A percentile compares a stretch with the other conserved stretches of the same genome.
Conservation (phyloP, 2,329 filamentous ascomycete genomes). For the Corinectria fuckeliana region DNA sequence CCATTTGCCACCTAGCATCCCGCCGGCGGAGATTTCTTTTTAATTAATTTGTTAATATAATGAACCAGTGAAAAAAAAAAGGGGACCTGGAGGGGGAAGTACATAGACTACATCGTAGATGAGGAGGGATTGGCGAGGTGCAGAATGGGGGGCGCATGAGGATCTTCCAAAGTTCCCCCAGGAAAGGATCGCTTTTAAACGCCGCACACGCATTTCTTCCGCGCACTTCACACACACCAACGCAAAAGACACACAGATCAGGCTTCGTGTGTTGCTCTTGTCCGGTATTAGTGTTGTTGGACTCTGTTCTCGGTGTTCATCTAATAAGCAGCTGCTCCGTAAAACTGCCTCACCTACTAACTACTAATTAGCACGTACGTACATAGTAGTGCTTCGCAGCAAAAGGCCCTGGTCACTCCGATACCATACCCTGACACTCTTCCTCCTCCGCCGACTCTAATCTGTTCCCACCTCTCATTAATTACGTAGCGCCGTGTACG, state of each 20-base stretch:
- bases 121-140: not conserved
- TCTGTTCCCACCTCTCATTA: not conserved
- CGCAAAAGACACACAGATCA: no score
- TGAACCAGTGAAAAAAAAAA: not conserved
- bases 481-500: not conserved
- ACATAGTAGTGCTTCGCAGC: no score
- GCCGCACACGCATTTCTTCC: not conserved
- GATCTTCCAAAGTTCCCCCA: not conserved
- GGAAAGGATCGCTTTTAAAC: not conserved
- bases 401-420: not conserved
- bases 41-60: not conserved
- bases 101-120: not conserved
- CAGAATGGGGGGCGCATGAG: not conserved
- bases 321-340: no score
- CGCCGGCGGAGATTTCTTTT: not conserved
- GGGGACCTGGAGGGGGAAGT: not conserved
- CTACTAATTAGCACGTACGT: not conserved
- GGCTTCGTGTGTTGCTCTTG: no score
- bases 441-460: not conserved
- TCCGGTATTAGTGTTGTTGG: no score
- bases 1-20: not conserved
- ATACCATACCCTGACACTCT: not conserved
- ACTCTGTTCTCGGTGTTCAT: not conserved
- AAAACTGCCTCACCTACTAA: not conserved
- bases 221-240: no score